Conservation (phyloP, 495 filamentous ascomycete species). For the Hypoxylon crocopeplum region DNA sequence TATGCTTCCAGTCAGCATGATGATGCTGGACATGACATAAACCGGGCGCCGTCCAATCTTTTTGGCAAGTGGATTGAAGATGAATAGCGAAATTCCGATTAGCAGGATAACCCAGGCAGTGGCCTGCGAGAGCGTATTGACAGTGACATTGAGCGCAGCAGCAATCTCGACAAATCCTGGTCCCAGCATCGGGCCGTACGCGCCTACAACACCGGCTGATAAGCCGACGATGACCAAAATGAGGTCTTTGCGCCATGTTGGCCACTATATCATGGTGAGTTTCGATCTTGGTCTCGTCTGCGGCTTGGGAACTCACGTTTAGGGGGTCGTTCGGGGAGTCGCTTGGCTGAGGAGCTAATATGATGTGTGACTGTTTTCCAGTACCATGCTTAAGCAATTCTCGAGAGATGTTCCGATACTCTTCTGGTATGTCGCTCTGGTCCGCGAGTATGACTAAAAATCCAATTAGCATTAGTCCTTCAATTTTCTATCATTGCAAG, state of each 20-base stretch:
- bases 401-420: conserved; percentile 49
- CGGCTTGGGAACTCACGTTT: conserved; percentile 43
- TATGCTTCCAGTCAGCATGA: conserved; percentile 64
- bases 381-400: conserved; percentile 58
- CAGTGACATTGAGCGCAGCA: conserved; percentile 42
- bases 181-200: conserved; percentile 63
- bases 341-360: conserved; percentile 62
- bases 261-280: conserved; percentile 49
- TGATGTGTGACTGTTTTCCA: conserved; percentile 53
- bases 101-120: conserved; percentile 47
- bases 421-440: conserved; percentile 51
- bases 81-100: conserved; percentile 52
- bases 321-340: conserved; percentile 63
- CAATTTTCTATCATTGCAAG: not conserved
- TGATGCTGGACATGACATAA: conserved; percentile 62
- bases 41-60: conserved; percentile 69
- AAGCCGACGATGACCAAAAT: conserved; percentile 62
- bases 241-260: conserved; percentile 60
- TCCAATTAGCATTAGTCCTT: conserved; percentile 11
- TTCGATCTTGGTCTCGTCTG: conserved; percentile 1
- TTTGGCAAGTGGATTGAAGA: conserved; percentile 69
- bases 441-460: conserved; percentile 52
- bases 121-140: conserved; percentile 44
- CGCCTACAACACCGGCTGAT: conserved; percentile 60
- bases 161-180: conserved; percentile 54